A percentile compares a stretch with the other conserved stretches of the same genome.
Conservation (phyloP, 495 filamentous ascomycete genomes). For the Penicillium nucicola region DNA sequence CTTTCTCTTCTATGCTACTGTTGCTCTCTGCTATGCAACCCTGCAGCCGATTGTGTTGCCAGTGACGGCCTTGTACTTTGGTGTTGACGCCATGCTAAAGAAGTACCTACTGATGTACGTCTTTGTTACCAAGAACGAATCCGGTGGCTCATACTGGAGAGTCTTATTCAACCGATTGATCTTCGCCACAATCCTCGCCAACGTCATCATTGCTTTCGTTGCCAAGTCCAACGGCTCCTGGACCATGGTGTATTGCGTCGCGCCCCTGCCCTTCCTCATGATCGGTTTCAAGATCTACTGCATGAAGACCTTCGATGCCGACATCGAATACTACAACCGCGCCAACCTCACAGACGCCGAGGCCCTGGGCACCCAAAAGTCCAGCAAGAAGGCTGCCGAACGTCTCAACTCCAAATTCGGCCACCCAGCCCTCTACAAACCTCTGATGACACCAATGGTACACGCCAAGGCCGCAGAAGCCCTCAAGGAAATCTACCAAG, state of each 20-base stretch:
- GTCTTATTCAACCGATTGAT: slow-evolving; percentile 87
- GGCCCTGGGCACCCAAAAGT: slow-evolving; percentile 41
- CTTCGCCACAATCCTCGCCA: slow-evolving; percentile 76
- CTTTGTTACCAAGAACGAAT: slow-evolving; percentile 94
- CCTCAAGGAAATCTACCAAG: slow-evolving; percentile 75
- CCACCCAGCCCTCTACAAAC: slow-evolving; percentile 85
- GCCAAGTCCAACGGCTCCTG: slow-evolving; percentile 56
- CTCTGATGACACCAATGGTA: slow-evolving; percentile 93
- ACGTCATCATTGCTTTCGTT: slow-evolving; percentile 72
- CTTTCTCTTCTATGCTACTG: slow-evolving; percentile 91
- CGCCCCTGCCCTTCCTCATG: slow-evolving; percentile 79
- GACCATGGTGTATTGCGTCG: slow-evolving; percentile 61
- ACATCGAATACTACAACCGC: slow-evolving; percentile 73
- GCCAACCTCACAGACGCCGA: slow-evolving; percentile 57
- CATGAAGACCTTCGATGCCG: slow-evolving; percentile 67
- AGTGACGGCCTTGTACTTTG: slow-evolving; percentile 86
- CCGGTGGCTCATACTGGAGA: slow-evolving; percentile 91
- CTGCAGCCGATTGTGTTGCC: slow-evolving; percentile 90
- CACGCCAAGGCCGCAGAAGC: slow-evolving; percentile 82
- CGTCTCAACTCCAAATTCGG: slow-evolving; percentile 80
- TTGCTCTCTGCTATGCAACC: slow-evolving; percentile 80
- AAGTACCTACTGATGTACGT: slow-evolving; percentile 95
- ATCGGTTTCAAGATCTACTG: slow-evolving; percentile 87
- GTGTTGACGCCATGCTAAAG: slow-evolving; percentile 82
- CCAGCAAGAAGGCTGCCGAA: slow-evolving; percentile 57